Conservation (phyloP, 2,329 filamentous ascomycete species). For the Trichoderma sp. region DNA sequence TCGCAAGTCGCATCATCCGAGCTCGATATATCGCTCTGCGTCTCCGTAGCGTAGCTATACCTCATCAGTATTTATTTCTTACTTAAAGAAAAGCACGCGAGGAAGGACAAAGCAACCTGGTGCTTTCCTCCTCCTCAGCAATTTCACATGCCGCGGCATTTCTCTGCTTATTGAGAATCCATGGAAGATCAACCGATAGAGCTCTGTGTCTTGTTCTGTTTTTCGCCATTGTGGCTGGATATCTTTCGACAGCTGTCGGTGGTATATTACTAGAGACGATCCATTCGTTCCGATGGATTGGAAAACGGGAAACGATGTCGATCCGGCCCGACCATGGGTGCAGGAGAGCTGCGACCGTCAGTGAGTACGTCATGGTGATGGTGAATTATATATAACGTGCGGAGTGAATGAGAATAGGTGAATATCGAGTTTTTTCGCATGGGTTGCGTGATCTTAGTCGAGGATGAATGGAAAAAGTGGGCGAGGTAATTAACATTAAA, state of each 20-base stretch:
- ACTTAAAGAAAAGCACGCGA: background rate
- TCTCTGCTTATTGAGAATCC: background rate
- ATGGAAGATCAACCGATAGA: background rate
- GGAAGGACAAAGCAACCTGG: background rate
- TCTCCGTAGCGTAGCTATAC: background rate
- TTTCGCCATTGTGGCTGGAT: background rate
- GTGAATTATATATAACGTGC: background rate
- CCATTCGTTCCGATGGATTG: background rate
- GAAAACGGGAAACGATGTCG: background rate
- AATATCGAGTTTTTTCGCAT: too few species aligned
- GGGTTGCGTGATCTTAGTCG: background rate
- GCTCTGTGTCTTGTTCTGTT: background rate
- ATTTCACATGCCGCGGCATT: background rate
- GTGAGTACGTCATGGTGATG: background rate
- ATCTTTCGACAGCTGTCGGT: background rate
- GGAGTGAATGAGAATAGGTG: background rate
- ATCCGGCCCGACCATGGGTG: conserved; percentile 5
- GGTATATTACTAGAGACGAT: too few species aligned
- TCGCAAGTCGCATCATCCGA: background rate
- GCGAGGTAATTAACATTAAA: too few species aligned
- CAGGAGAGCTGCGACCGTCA: background rate
- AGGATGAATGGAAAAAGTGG: background rate
- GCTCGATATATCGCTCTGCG: background rate
- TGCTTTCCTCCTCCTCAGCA: background rate
- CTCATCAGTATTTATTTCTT: background rate